Percentiles rank a stretch among this genome's conserved stretches.
These are phyloP conservation scores for Epithemia pelagica DNA, from an alignment of 108 stramenopile species.

Conservation along the genomic window DNA sequence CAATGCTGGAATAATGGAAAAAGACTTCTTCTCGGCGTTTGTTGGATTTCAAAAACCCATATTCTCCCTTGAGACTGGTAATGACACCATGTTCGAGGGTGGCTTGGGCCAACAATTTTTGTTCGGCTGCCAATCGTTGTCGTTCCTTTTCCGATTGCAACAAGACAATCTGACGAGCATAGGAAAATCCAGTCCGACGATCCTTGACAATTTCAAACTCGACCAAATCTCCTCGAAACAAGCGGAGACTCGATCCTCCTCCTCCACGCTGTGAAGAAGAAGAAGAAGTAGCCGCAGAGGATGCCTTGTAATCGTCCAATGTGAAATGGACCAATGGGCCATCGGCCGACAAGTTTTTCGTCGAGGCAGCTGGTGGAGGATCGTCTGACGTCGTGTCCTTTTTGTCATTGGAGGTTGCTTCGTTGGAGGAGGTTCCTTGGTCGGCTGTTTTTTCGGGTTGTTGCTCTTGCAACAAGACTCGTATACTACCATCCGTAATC, in stretches of 20 bases:
- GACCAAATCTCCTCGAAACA: slow-evolving; percentile 52
- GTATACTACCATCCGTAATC: slow-evolving; percentile 6
- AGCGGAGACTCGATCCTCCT: slow-evolving; percentile 6
- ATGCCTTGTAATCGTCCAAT: slow-evolving; percentile 1
- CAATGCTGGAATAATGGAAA: slow-evolving; percentile 57
- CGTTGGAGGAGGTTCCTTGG: slow-evolving; percentile 9
- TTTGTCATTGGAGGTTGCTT: background rate
- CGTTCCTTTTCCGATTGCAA: slow-evolving; percentile 63
- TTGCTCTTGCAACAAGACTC: slow-evolving; percentile 2
- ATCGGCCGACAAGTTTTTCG: background rate
- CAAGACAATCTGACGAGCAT: slow-evolving; percentile 48
- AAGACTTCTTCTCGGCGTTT: slow-evolving; percentile 55
- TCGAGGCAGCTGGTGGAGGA: background rate
- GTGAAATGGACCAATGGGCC: slow-evolving; percentile 17
- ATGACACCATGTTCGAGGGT: slow-evolving; percentile 60
- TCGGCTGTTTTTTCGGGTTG: background rate
- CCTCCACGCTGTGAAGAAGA: background rate
- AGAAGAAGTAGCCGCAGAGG: background rate
- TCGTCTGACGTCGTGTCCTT: background rate
- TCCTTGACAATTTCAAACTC: slow-evolving; percentile 55
- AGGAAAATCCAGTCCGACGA: slow-evolving; percentile 45
- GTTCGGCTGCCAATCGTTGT: slow-evolving; percentile 28
- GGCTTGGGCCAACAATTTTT: slow-evolving; percentile 45
- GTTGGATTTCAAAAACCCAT: slow-evolving; percentile 56
- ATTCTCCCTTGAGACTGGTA: slow-evolving; percentile 46